A percentile compares a stretch with the other conserved stretches of the same genome.
Conservation (phyloP, 2,329 filamentous ascomycete genomes). For the Aureobasidium vineae region DNA sequence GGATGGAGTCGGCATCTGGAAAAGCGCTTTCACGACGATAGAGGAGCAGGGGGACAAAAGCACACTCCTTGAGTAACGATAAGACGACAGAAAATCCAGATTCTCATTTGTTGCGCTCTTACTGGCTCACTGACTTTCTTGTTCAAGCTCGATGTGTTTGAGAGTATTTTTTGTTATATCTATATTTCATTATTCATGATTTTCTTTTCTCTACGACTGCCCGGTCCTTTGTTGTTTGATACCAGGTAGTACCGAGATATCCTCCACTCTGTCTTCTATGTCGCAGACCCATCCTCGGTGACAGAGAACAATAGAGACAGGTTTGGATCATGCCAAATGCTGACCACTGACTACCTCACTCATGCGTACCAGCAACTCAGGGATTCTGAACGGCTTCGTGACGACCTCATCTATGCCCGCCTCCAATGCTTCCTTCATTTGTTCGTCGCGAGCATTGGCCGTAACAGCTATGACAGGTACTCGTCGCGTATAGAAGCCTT, state of each 20-base stretch:
- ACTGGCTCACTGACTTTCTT: no score
- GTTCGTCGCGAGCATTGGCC: conserved; percentile 42
- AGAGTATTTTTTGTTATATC: background rate
- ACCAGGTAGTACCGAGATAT: background rate
- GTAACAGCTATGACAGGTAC: conserved; percentile 60
- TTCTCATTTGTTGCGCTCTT: background rate
- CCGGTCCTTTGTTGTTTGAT: no score
- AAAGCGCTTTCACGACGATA: background rate
- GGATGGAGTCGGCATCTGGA: background rate
- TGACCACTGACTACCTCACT: conserved; percentile 31
- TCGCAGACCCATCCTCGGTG: background rate
- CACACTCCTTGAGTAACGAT: background rate
- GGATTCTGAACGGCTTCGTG: conserved; percentile 40
- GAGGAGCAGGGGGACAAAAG: background rate
- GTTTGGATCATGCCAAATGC: background rate
- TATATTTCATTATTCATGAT: background rate
- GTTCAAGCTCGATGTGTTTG: background rate
- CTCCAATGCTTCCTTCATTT: conserved; percentile 28
- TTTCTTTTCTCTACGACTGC: background rate
- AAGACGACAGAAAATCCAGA: background rate
- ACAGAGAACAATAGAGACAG: background rate
- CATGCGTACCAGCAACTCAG: conserved; percentile 39
- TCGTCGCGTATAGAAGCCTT: background rate
- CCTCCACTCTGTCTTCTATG: background rate
- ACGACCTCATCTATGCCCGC: conserved; percentile 33